Evolutionary conservation across 371 early-diverging fungal genomes (phyloP), one percentile per base, ranked within the genome.

Genomic region (Mucor circinelloides): DNA sequence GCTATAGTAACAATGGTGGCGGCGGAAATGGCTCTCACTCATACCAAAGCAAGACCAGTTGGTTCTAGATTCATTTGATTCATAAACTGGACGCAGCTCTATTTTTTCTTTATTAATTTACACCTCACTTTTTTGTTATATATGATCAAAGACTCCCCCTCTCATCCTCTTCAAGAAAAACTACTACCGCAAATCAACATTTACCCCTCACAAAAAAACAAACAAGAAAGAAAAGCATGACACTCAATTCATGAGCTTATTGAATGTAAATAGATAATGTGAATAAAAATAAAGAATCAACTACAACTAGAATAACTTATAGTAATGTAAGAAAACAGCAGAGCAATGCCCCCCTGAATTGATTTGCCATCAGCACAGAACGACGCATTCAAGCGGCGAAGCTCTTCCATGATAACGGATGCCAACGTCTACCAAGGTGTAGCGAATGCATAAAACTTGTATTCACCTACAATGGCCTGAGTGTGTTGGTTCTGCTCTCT

Each of bases 31-130:
- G 46, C 28, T 40, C 38, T 60, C 64, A 70, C 48, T 70, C 72
- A 38, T 72, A 72, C 57, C 83, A 83, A 63, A 80, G 68, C 67
- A 84, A 84, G 79, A 87, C 85, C 66, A 91, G 89, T 83, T 91
- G 91, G 91, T 91, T 91, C 76, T 91, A 84, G 84, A 3, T 38
- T 54, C 2, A 28, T 21, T 48, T 19, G 13, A 52, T 52, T 52
- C 27, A 27, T 13, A 15, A 25, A 27, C 52, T 52, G 52, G 52
- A 25, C 12, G 25, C 27, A 21, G 15, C 27, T 21, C 23, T 19
- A 21, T 46, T 21, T 30, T 31, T 31, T 27, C 27, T 15, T 52
- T 27, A 25, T 52, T 15, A 6, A 23, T 52, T 52, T 52, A 52
- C 52, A 58, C 25, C 28, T 17, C 54, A 30, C 30, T 28, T 55